Evolutionary conservation across 148 eudicot species (phyloP).

Genomic region (Persicaria maculosa): DNA sequence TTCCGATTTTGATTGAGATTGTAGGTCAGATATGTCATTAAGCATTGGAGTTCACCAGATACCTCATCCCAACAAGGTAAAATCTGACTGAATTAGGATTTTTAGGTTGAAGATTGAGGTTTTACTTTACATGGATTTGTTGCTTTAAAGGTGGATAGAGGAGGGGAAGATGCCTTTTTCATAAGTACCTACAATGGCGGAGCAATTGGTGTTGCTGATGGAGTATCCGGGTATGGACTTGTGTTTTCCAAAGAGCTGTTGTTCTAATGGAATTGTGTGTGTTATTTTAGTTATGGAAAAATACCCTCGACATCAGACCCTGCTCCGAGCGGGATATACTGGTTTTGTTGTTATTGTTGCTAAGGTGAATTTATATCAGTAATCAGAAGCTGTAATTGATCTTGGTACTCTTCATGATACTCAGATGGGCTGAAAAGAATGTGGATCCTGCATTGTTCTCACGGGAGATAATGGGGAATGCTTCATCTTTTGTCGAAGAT

Average conservation of each 20-base stretch:
- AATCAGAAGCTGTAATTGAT: not conserved
- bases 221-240: conserved; percentile 78
- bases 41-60: conserved; percentile 69
- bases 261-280: not conserved
- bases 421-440: conserved; percentile 80
- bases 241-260: not conserved
- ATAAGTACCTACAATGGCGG: conserved; percentile 66
- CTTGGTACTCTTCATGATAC: conserved; percentile 1
- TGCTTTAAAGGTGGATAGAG: conserved; percentile 61
- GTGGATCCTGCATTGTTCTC: conserved; percentile 85
- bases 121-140: not conserved
- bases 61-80: conserved; percentile 94
- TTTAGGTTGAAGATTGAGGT: too few relatives aligned
- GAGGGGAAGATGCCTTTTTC: conserved; percentile 96
- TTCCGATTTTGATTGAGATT: not conserved
- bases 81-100: not conserved
- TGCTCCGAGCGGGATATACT: too few relatives aligned
- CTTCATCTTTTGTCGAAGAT: conserved; percentile 56
- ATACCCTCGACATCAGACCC: too few relatives aligned
- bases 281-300: not conserved
- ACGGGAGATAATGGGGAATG: conserved; percentile 60
- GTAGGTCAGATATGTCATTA: conserved; percentile 49
- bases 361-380: not conserved
- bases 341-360: not conserved
- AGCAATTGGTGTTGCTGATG: conserved; percentile 90